These are phyloP conservation scores for Ploettnerulaceae sp. DNA, from an alignment of 2,329 filamentous ascomycete genomes.

Conservation along the genomic window DNA sequence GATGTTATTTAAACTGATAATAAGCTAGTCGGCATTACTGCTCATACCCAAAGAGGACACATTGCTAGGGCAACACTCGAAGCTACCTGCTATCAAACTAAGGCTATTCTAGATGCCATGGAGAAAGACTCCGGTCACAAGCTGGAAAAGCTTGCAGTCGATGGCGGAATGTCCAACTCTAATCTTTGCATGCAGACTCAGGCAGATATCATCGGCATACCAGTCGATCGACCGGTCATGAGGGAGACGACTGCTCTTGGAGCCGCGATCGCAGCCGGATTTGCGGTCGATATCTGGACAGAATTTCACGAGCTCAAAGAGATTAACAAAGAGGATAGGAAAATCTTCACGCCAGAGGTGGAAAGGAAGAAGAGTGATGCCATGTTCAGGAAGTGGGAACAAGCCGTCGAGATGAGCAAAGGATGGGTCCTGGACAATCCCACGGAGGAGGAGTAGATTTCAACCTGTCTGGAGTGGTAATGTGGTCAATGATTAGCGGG, in stretches of 20 bases:
- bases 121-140: constrained; percentile 63
- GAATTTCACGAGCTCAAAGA: constrained; percentile 66
- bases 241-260: constrained; percentile 78
- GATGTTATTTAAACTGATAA: constrained; percentile 11
- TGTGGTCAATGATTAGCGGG: background rate
- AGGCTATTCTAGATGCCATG: constrained; percentile 69
- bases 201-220: constrained; percentile 74
- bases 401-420: constrained; percentile 73
- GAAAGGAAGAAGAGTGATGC: constrained; percentile 51
- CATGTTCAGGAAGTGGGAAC: constrained; percentile 68
- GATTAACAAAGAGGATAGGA: constrained; percentile 65
- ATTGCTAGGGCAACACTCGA: constrained; percentile 68
- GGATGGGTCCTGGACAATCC: constrained; percentile 52
- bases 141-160: constrained; percentile 59
- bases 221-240: constrained; percentile 74
- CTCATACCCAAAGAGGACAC: constrained; percentile 64
- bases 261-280: constrained; percentile 76
- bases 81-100: constrained; percentile 70
- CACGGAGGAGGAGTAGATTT: constrained; percentile 4
- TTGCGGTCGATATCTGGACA: constrained; percentile 71
- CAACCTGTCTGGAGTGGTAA: background rate
- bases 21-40: constrained; percentile 55
- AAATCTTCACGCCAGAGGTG: constrained; percentile 63
- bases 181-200: constrained; percentile 75
- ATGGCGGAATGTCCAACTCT: constrained; percentile 69